Evolutionary conservation across 768 basidiomycete species (phyloP).

Genomic region (Agaricus subrufescens): DNA sequence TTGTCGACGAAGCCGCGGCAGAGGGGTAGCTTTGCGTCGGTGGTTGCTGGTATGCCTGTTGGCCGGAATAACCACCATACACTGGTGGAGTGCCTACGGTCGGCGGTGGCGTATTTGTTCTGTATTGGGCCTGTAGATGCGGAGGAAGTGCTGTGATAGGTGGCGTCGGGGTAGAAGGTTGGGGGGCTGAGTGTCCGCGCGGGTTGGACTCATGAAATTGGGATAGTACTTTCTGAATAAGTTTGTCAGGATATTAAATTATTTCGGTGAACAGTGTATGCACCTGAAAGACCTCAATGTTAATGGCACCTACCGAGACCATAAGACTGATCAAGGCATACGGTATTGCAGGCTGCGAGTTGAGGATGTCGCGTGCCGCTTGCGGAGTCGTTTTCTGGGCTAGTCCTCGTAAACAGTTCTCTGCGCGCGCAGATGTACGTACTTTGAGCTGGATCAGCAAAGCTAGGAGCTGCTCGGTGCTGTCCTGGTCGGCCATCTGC

Average conservation of each 20-base stretch:
- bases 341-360: conserved; percentile 69
- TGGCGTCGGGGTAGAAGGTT: conserved; percentile 19
- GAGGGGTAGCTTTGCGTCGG: conserved; percentile 13
- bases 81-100: conserved; percentile 18
- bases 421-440: conserved; percentile 3
- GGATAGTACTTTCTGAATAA: conserved; percentile 55
- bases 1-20: conserved; percentile 9
- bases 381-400: conserved; percentile 69
- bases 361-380: conserved; percentile 64
- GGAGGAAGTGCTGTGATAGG: conserved; percentile 44
- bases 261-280: conserved; percentile 9
- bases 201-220: conserved; percentile 34
- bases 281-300: conserved; percentile 75
- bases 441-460: conserved; percentile 75
- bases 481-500: conserved; percentile 8
- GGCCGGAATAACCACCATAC: conserved; percentile 19
- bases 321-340: conserved; percentile 74
- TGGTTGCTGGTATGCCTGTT: conserved; percentile 3
- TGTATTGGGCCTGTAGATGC: conserved; percentile 36
- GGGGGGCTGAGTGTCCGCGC: conserved; percentile 17
- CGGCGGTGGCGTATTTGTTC: conserved; percentile 27
- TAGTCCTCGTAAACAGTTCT: not conserved
- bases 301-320: conserved; percentile 72
- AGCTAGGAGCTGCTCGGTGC: conserved; percentile 65
- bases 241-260: not conserved